Evolutionary conservation across 1,284 basidiomycete genomes (phyloP), one percentile per base, ranked within the genome.

Genomic region (Microbotryomycetes sp.): DNA sequence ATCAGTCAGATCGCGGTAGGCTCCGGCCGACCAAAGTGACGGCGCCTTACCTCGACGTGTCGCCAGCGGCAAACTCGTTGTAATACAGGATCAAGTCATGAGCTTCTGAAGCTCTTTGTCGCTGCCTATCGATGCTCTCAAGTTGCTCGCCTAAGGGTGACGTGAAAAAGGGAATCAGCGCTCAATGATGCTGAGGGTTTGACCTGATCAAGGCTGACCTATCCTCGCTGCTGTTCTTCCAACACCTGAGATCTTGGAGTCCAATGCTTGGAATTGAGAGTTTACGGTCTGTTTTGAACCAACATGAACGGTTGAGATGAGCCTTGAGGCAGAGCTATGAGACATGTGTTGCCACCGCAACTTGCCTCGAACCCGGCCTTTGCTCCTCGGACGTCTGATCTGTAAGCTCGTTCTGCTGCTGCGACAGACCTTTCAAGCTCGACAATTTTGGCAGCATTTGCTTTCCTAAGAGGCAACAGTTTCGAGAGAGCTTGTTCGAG

Each of bases 71-170:
- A 72, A 97, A 88, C 65, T 92, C 88, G 70, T 93, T 90, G 76
- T 97, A 97, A 77, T 89, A 94, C 65, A 92, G 86, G 59, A 98
- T 88, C n/a, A 98, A 79, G 73, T 97, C 87, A 69, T 92, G 88
- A 0, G 94, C 91, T 23, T 92, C 92, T 72, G 94, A 91, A 0
- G 94, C 96, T 63, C 92, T 81, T 72, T 91, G 89, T 7, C 94
- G 84, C 70, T 94, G 88, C 63, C 92, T 84, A 75, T 97, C 92
- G 25, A 98, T 86, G 1, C 86, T 88, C 76, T 98, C 94, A 54
- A 99, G 84, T 77, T 98, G 93, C 77, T 97, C 92, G 57, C 92
- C 90, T 91, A 71, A 5, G 26, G 29, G 16, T 25, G 54, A 36
- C 28, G 22, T 12, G 16, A 14, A 45, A 45, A 26, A 36, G 12